Evolutionary conservation across 208 protist genomes (phyloP), one percentile per base, ranked within the genome.

Genomic region (Herpetomonas tarakana): DNA sequence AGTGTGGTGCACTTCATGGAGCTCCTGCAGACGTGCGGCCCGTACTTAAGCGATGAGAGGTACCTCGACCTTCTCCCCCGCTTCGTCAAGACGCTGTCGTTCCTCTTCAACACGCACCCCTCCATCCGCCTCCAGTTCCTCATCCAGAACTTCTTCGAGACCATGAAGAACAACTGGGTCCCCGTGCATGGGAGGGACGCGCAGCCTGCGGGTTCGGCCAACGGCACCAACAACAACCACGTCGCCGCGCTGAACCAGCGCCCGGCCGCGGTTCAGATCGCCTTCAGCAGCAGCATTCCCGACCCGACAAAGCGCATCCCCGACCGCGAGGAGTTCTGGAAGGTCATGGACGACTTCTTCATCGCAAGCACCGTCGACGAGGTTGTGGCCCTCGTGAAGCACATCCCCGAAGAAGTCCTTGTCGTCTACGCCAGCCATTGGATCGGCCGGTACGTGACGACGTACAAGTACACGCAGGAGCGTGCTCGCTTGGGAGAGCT

Each of bases 301-400:
- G 54, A 52, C 39, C 60, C 66, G 7, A 35, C 50, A 26, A 22
- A 50, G 11, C 76, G 77, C 56, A 58, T 87, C 30, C 76, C 81
- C 1, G 73, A 86, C 44, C 71, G 68, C 16, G 78, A 89, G 52
- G 75, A 86, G 58, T 87, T 95, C 52, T 88, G 74, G 49, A 61
- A 67, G 50, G 75, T 71, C 30, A 88, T 95, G 78, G 88, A 95
- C 52, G 75, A 86, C 60, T 95, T 81, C 68, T 92, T 90, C 69
- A 38, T 65, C 16, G 84, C 69, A 60, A 83, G 77, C 61, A 71
- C 52, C 21, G 52, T 76, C 3, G 79, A 88, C 38, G 81, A 90
- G 30, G 78, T 83, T 19, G 66, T 86, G n/a, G 31, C 51, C 29
- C 25, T 86, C 29, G 35, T 92, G 21, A 49, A 21, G 1, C 22